Evolutionary conservation across 306 rosid genomes (phyloP).

Genomic region (Begonia loranthoides): DNA sequence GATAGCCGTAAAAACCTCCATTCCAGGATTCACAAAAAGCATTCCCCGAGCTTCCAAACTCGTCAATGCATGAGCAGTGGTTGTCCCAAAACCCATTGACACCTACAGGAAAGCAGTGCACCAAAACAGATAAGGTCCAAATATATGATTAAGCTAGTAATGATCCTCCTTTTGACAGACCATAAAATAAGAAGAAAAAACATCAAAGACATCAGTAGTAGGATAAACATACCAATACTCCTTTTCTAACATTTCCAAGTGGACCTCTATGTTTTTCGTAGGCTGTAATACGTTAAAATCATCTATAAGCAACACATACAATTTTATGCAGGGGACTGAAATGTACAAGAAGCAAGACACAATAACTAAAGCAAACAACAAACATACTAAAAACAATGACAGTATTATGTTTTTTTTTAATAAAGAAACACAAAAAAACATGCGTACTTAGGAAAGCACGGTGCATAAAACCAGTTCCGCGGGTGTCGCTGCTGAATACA

Average conservation of each 20-base stretch:
- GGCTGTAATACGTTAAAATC: slow-evolving; percentile 30
- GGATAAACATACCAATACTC: slow-evolving; percentile 67
- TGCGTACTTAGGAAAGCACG: slow-evolving; percentile 81
- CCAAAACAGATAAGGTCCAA: background rate
- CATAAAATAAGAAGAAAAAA: no score
- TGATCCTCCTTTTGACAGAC: no score
- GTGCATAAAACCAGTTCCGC: slow-evolving; percentile 99
- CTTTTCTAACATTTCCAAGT: slow-evolving; percentile 96
- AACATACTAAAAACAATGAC: background rate
- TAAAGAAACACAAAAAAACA: slow-evolving; percentile 1
- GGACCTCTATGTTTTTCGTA: slow-evolving; percentile 79
- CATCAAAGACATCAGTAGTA: background rate
- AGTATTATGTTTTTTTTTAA: background rate
- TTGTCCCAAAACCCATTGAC: slow-evolving; percentile 81
- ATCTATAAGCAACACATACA: background rate
- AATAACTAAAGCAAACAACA: background rate
- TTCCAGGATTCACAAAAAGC: slow-evolving; percentile 81
- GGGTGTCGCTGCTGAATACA: slow-evolving; percentile 94
- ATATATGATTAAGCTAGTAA: slow-evolving; percentile 1
- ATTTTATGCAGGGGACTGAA: background rate
- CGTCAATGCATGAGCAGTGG: slow-evolving; percentile 68
- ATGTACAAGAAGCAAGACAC: background rate
- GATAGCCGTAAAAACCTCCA: slow-evolving; percentile 49
- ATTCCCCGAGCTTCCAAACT: slow-evolving; percentile 94
- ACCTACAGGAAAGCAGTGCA: slow-evolving; percentile 32